Evolutionary conservation across 148 eudicot species (phyloP), one percentile per base, ranked within the genome.

Genomic region (Silene conica): DNA sequence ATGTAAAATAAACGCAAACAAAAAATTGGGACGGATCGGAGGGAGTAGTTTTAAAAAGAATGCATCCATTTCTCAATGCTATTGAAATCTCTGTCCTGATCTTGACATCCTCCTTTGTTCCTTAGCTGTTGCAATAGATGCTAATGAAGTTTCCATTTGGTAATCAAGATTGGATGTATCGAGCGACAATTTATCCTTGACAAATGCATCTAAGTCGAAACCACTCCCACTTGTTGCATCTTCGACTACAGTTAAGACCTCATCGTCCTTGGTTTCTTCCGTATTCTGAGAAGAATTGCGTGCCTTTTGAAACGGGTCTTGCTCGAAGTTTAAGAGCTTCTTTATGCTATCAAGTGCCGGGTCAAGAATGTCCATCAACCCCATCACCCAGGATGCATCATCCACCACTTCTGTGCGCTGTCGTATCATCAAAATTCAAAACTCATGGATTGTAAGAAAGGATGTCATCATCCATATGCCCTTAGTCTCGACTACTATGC

Each of bases 401-500:
- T 95, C 99, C 1, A 90, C 89, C 14, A 95, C 85, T 78, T 95
- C 99, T 55, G 94, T 95, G 38, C 96, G 89, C 99, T 95, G 94
- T 71, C 48, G 54, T 20, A 65, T 15, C 10, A 11, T 69, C 58
- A 48, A 22, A 21, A 48, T 20, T 69, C 72, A n/a, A n/a, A n/a
- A n/a, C n/a, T n/a, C n/a, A n/a, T n/a, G n/a, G 19, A 3, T 28
- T 28, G 31, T 28, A 28, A 28, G 31, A 28, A 28, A 28, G 31
- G 3, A 1, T 28, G 31, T 28, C 31, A 28, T 28, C 31, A 28
- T 28, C 31, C 31, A 28, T 28, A 28, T 28, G 31, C 3, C 31
- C 31, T 28, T 28, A 28, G 31, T 28, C 31, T 28, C 31, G 31
- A 28, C 31, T 28, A 28, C 31, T 28, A 28, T n/a, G n/a, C n/a